Base-by-base conservation (phyloP, 208 protist genomes). In the Leishmania major region DNA sequence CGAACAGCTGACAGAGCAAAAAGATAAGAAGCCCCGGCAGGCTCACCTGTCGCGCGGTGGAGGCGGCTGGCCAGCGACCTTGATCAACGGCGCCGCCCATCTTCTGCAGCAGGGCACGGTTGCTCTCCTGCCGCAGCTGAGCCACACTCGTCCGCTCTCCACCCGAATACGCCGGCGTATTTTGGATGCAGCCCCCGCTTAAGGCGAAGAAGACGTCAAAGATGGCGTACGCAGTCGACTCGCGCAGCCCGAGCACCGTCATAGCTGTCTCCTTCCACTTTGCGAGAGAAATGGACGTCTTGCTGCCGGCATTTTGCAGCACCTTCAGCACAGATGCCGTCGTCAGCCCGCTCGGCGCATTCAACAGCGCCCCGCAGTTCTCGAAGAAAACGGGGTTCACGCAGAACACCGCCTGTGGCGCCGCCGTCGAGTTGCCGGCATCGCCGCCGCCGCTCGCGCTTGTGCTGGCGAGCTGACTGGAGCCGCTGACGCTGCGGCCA, bases 181-280 rank as follows among this genome's bases (percentile, higher is more conserved):
- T 86, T 84, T 96, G 93, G 40, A 96, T 92, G 84, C 89, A 96
- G 77, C 91, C 93, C 11, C 93, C 93, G 43, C 91, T 96, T 31
- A 96, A 73, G 19, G 93, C 93, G 74, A 94, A 97, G 64, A 96
- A 96, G 25, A 97, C 93, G 84, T 98, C 95, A 79, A 98, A 98
- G 22, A 98, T 79, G 55, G 85, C 88, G 80, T 94, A 94, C 17
- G 95, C 94, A 31, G 91, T 90, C 0, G 85, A 74, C 77, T 93
- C 92, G 22, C 82, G 85, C 73, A 98, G 80, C 15, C 91, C 91
- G 13, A 98, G 84, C 28, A 94, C 80, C 45, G 80, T 92, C 25
- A 88, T 84, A 7, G 94, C 93, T 47, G 94, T 88, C 55, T 96
- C 92, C 55, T 90, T 90, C 94, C 95, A 98, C 76, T 84, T 92